These are phyloP conservation scores for Phaseolus lunatus DNA, from an alignment of 306 rosid species.

Conservation along the genomic window DNA sequence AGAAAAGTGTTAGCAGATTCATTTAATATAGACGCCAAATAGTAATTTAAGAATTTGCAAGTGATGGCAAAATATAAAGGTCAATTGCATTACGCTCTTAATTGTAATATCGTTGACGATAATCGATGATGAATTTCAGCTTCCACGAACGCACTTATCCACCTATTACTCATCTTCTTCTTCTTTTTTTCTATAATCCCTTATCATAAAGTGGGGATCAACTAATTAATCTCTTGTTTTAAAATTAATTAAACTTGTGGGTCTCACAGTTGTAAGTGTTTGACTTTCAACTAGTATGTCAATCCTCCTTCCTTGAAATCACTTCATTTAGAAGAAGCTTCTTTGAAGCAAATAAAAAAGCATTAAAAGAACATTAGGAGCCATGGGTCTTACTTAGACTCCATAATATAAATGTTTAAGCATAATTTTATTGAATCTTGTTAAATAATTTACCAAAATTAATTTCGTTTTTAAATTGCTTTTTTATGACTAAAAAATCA, in stretches of 20 bases:
- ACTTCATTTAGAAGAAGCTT: not conserved
- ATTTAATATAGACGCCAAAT: too few relatives aligned
- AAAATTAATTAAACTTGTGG: not conserved
- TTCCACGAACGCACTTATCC: not conserved
- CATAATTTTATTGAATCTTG: not conserved
- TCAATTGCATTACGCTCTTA: not conserved
- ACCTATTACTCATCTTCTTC: not conserved
- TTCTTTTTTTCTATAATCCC: not conserved
- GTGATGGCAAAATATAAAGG: not conserved
- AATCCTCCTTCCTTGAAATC: conserved; percentile 2
- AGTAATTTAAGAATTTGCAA: not conserved
- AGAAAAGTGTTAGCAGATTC: too few relatives aligned
- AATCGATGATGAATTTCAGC: not conserved
- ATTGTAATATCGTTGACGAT: not conserved
- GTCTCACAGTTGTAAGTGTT: too few relatives aligned
- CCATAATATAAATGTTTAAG: not conserved
- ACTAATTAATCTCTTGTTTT: not conserved
- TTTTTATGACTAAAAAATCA: too few relatives aligned
- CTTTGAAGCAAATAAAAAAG: not conserved
- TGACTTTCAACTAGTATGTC: not conserved
- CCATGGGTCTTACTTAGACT: not conserved
- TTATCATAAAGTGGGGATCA: not conserved
- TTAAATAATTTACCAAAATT: too few relatives aligned
- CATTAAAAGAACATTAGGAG: not conserved
- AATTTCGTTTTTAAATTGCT: too few relatives aligned